Conservation (phyloP, 306 rosid genomes). For the Cucumis hystrix region DNA sequence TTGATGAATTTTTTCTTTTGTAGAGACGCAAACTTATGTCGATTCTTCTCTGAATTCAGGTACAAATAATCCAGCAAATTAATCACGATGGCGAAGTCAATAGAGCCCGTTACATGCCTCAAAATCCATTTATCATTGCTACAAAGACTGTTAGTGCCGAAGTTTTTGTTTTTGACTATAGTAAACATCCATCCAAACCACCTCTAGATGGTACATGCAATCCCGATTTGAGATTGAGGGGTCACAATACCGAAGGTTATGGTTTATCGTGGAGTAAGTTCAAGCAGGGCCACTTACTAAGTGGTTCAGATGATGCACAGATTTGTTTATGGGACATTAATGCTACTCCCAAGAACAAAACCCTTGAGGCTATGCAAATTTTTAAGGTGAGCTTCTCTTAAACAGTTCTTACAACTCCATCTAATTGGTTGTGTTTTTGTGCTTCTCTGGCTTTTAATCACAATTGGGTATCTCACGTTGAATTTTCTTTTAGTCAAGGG, state of each 20-base stretch:
- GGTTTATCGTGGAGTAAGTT: constrained; percentile 95
- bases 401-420: not conserved
- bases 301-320: constrained; percentile 99
- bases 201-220: constrained; percentile 90
- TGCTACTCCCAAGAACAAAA: constrained; percentile 55
- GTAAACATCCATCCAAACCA: constrained; percentile 94
- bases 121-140: constrained; percentile 73
- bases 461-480: not conserved
- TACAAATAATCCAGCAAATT: constrained; percentile 93
- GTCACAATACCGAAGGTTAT: constrained; percentile 93
- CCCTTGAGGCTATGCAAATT: constrained; percentile 72
- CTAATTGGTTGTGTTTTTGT: not conserved
- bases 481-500: not conserved
- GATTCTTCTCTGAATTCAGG: constrained; percentile 20
- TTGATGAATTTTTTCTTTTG: not conserved
- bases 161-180: constrained; percentile 87
- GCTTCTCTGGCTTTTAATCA: not conserved
- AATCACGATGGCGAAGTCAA: constrained; percentile 98
- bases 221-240: constrained; percentile 84
- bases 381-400: constrained; percentile 44
- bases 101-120: constrained; percentile 94
- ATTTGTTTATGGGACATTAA: constrained; percentile 97
- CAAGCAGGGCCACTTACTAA: constrained; percentile 80
- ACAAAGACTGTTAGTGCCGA: constrained; percentile 90
- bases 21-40: not conserved